These are phyloP conservation scores for Fusarium sp. DNA, from an alignment of 2,329 filamentous ascomycete genomes.

Conservation along the genomic window DNA sequence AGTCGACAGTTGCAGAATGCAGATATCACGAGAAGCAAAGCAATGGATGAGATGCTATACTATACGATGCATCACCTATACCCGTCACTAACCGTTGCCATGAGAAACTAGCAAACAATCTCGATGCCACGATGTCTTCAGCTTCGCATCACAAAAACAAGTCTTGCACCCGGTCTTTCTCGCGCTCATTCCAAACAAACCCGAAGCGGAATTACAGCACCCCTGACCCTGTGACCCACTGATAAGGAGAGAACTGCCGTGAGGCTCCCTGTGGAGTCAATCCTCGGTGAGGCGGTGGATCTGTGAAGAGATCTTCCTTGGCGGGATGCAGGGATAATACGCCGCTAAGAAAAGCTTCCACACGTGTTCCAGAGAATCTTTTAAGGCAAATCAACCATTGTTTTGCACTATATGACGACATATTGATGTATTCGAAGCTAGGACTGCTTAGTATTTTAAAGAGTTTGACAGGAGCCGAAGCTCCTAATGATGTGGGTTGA, in stretches of 20 bases:
- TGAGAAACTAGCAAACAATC: background rate
- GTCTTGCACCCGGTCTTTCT: background rate
- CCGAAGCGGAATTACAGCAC: background rate
- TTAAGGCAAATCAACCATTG: background rate
- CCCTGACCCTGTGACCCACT: conserved; percentile 13
- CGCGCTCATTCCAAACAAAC: background rate
- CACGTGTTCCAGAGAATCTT: conserved; percentile 4
- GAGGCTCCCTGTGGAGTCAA: conserved; percentile 20
- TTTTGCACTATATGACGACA: conserved; percentile 14
- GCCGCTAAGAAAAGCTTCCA: conserved; percentile 10
- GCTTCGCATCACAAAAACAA: background rate
- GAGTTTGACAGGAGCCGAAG: background rate
- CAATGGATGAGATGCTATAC: background rate
- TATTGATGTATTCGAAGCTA: background rate
- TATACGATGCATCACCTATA: background rate
- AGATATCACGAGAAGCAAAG: background rate
- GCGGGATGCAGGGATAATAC: background rate
- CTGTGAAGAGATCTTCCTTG: conserved; percentile 21
- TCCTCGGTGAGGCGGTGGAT: conserved; percentile 26
- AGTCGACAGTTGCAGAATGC: background rate
- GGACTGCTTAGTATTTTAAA: background rate
- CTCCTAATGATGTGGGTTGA: background rate
- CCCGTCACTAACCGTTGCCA: background rate
- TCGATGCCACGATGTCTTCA: background rate
- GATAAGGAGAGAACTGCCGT: conserved; percentile 15